Evolutionary conservation across 2,329 filamentous ascomycete genomes (phyloP).

Genomic region (Phyllosticta citriasiana): DNA sequence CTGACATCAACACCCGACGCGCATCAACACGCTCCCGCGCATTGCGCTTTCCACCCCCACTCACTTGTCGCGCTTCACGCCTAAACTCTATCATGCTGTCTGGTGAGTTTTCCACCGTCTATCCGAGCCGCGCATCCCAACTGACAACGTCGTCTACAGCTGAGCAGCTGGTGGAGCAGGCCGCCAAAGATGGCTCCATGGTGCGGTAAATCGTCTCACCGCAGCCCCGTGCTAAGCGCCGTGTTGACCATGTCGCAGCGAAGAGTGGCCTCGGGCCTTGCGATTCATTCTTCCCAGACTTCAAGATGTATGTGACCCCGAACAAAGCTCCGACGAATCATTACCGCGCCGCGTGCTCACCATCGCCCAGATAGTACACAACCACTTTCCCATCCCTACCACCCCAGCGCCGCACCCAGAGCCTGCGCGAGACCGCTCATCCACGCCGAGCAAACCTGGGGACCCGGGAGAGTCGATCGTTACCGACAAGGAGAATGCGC

Average conservation of each 20-base stretch:
- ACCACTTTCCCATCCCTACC: constrained; percentile 61
- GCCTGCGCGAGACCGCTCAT: constrained; percentile 28
- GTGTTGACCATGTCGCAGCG: constrained; percentile 40
- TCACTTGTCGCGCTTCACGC: not conserved
- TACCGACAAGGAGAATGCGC: constrained; percentile 60
- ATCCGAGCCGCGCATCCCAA: not conserved
- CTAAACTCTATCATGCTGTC: constrained; percentile 7
- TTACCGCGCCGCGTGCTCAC: constrained; percentile 2
- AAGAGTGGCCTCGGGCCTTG: constrained; percentile 59
- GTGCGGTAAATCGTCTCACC: constrained; percentile 40
- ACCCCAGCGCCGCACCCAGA: constrained; percentile 36
- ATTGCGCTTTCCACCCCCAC: not conserved
- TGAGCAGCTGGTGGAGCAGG: constrained; percentile 45
- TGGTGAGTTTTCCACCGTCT: not conserved
- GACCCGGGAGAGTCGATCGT: constrained; percentile 39
- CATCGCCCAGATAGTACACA: constrained; percentile 53
- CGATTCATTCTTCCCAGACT: constrained; percentile 56
- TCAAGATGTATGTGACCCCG: constrained; percentile 44
- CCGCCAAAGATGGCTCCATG: constrained; percentile 49
- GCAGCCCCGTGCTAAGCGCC: not conserved
- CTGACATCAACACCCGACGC: constrained; percentile 4
- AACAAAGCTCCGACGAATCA: not conserved
- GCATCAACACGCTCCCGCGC: constrained; percentile 4
- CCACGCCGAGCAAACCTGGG: constrained; percentile 14
- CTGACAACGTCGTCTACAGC: constrained; percentile 1